A percentile compares a stretch with the other conserved stretches of the same genome.
Evolutionary conservation across 2,329 filamentous ascomycete species (phyloP).

Genomic region (Xylaria sp.): DNA sequence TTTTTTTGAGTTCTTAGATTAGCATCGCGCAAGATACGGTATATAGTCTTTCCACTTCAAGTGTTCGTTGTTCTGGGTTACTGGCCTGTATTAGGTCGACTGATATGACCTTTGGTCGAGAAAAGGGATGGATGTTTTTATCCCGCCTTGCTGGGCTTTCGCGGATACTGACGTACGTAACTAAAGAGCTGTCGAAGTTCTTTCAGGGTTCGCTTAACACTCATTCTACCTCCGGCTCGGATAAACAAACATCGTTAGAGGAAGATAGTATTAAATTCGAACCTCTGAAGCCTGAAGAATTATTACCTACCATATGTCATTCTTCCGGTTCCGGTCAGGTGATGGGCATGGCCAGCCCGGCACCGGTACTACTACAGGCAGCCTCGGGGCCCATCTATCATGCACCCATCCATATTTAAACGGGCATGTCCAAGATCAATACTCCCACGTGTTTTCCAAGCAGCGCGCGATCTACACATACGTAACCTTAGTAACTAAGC

Average conservation of each 20-base stretch:
- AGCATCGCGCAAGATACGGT: background rate
- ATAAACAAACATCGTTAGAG: background rate
- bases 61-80: background rate
- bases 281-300: no score
- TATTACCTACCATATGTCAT: no score
- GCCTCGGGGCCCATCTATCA: no score
- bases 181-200: background rate
- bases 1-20: background rate
- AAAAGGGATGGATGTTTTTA: background rate
- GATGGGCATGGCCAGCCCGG: no score
- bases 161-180: background rate
- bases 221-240: background rate
- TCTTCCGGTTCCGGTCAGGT: no score
- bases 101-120: background rate
- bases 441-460: background rate
- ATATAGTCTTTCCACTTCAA: background rate
- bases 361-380: no score
- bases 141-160: background rate
- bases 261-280: background rate
- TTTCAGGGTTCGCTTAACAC: background rate
- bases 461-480: background rate
- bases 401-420: no score
- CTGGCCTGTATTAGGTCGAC: background rate
- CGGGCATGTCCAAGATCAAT: background rate
- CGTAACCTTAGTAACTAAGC: no score